Evolutionary conservation across 768 basidiomycete genomes (phyloP), one percentile per base, ranked within the genome.

Genomic region (Hygrophoropsis aurantiaca): DNA sequence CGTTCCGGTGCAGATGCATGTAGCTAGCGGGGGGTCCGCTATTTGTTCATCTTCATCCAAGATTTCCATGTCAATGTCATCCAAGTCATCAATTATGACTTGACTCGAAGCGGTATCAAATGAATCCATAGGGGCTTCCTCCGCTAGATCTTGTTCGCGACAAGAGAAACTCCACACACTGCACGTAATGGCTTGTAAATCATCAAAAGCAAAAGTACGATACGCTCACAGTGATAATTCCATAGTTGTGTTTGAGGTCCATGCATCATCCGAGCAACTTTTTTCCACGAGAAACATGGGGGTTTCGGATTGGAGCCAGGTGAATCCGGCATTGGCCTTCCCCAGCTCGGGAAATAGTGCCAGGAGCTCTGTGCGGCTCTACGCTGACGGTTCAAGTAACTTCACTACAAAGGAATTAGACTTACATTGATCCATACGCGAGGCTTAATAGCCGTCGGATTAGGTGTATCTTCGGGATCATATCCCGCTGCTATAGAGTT

Each of bases 381-480:
- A 35, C 9, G 33, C 25, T 39, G 20, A n/a, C 18, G 5, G 34
- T 43, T 47, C 9, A 40, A 45, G 3, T 16, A 38, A 24, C 24
- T 16, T 58, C 55, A 27, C 27, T 16, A 42, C 11, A 2, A 5
- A 19, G 10, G 7, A 45, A 16, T 26, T 15, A 19, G 35, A 33
- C 61, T 65, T 40, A 65, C 64, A 9, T 52, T 58, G 9, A 60
- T 54, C 66, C 64, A 65, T 16, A 59, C 54, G 30, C 66, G 51
- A 15, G 64, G 64, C 26, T 21, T 23, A 15, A 10, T 37, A 3
- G 23, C 15, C 11, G 36, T 3, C 11, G n/a, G 25, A 6, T 19
- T 16, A 11, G 32, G 21, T 15, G 15, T 24, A 27, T 11, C 20
- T 30, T 45, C n/a, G 9, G 19, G 19, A 32, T 7, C 24, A 11